Base-by-base conservation (phyloP, 176 grass and related monocot species). In the Cymbopogon citratus region DNA sequence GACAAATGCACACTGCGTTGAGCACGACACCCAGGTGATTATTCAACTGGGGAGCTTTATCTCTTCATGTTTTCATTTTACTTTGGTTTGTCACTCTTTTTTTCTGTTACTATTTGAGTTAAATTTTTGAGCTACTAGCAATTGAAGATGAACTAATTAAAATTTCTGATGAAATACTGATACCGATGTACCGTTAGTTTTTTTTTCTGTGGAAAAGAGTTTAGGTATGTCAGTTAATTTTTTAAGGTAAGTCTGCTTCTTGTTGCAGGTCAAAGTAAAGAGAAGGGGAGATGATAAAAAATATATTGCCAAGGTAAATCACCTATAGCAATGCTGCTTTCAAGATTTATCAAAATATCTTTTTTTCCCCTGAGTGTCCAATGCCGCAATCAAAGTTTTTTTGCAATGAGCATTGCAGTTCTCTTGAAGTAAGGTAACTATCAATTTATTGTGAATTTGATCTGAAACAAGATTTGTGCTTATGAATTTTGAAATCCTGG, bases 201-300 rank as follows among this genome's bases (percentile, higher is more conserved):
- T 2, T 79, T 73, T 85, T 76, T 75, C 3, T 14, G 73, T 45
- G 56, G 62, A 52, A 69, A 69, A 63, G 21, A 68, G 3, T 85
- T 74, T 78, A 45, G 18, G 51, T 66, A 62, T 79, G 24, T 33
- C 59, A 56, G 66, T 79, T 66, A 81, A 9, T 43, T 84, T 81
- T 31, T 77, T 77, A 75, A 73, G 34, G 7, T 27, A 57, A 74
- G 18, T 5, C 21, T 75, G 45, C 33, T 92, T 79, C 66, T 56
- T 4, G 29, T 66, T 59, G 60, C 71, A 99, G 91, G 83, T 99
- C 71, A 99, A 95, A 91, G 92, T 99, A 79, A 99, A 99, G 83
- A 88, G 84, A 90, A 99, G 96, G 51, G 96, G 96, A 25, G 96
- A 99, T 85, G 92, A 99, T 44, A 99, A 94, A 64, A 99, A 99